Base-by-base conservation (phyloP, 495 filamentous ascomycete genomes). In the Penicillium simplicissimum region DNA sequence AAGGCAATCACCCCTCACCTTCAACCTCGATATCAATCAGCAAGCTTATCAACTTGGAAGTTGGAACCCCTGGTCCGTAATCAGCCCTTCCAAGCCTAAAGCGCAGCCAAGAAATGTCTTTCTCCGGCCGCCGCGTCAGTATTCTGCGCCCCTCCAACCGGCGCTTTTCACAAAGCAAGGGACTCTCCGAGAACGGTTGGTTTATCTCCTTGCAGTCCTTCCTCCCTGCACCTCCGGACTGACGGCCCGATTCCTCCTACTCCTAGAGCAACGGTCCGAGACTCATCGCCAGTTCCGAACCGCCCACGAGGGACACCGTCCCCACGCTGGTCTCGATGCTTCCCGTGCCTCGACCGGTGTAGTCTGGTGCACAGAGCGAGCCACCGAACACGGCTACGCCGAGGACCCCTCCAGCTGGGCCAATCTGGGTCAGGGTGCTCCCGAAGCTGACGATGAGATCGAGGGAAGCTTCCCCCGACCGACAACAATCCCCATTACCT, bases 361-460 rank as follows among this genome's bases (percentile, higher is more conserved):
- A 11, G 87, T 95, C 57, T 94, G 91, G 91, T 91, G 90, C 66
- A 93, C 90, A 28, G 91, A 95, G 70, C 85, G 87, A 54, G 91
- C 91, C 31, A 82, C 81, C 64, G 90, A 93, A 67, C 84, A 90
- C 76, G 91, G 91, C 65, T 96, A 88, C 78, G 74, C 86, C 40
- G 93, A 98, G 2, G 82, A 94, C 59, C 94, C 93, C 35, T 81
- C 86, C 1, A 75, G 78, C 55, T 98, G 94, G 94, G 92, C 93
- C 38, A 98, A 98, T 66, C 82, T 98, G 33, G 94, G 94, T 51
- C 94, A 98, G 76, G 94, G 94, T 63, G 94, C 94, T 49, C 94
- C 94, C 9, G 92, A 98, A 73, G 93, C 93, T 17, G 93, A 96
- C 59, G 93, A 97, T 57, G 91, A 93, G 61, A 96, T 98, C 70